Evolutionary conservation across 2,329 filamentous ascomycete species (phyloP).

Genomic region (Diplodia mutila): DNA sequence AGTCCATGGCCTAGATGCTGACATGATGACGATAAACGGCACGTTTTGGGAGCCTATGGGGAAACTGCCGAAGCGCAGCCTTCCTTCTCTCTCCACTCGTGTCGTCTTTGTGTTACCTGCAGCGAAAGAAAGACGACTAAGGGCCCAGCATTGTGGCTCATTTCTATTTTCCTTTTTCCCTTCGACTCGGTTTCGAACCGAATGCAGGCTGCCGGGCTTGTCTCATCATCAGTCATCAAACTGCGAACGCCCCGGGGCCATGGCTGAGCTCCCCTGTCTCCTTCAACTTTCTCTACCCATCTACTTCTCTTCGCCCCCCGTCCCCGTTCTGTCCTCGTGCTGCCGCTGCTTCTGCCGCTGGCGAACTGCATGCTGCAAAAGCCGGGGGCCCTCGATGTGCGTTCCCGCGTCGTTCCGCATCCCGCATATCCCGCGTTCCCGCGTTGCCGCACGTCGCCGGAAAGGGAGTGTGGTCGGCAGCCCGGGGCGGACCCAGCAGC

Average conservation of each 20-base stretch:
- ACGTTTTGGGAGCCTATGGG: neutral
- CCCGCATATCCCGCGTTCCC: neutral
- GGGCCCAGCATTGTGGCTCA: neutral
- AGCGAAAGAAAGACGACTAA: neutral
- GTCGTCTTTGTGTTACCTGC: neutral
- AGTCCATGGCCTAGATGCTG: slow-evolving; percentile 3
- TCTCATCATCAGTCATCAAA: slow-evolving; percentile 21
- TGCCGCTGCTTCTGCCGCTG: neutral
- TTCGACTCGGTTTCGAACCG: neutral
- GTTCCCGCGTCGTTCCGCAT: slow-evolving; percentile 6
- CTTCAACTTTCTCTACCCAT: neutral
- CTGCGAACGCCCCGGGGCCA: neutral
- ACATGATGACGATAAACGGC: neutral
- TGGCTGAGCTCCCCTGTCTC: neutral
- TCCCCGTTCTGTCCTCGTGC: neutral
- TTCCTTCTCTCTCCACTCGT: neutral
- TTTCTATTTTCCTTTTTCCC: neutral
- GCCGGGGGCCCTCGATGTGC: neutral
- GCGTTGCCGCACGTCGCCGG: neutral
- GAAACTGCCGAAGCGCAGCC: neutral
- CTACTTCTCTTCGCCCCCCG: neutral
- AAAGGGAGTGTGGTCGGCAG: too few relatives aligned
- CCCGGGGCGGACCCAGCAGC: too few relatives aligned
- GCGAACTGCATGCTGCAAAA: neutral
- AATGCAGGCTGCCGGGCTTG: neutral